Percentiles rank a stretch among this genome's conserved stretches.
Conservation (phyloP, 805 yeast species). For the Maudiozyma barnettii region DNA sequence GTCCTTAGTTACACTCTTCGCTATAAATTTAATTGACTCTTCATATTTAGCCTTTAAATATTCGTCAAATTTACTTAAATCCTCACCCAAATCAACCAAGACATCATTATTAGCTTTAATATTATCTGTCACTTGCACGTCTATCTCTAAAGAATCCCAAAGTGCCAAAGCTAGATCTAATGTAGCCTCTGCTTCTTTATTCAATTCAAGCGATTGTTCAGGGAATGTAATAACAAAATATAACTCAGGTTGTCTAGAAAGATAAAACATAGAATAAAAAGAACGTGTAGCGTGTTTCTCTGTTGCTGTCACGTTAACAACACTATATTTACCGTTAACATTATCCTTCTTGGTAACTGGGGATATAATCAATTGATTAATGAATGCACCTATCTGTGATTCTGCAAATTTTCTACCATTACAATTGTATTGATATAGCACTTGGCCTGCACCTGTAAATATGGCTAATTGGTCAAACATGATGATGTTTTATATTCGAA, state of each 20-base stretch:
- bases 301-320: slow-evolving; percentile 9
- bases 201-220: slow-evolving; percentile 35
- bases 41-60: slow-evolving; percentile 31
- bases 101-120: slow-evolving; percentile 25
- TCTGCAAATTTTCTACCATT: slow-evolving; percentile 24
- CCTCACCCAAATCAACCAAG: slow-evolving; percentile 24
- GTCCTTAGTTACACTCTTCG: neutral
- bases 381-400: slow-evolving; percentile 21
- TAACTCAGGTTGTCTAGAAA: slow-evolving; percentile 28
- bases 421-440: slow-evolving; percentile 22
- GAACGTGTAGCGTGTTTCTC: slow-evolving; percentile 6
- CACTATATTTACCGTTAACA: slow-evolving; percentile 10
- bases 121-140: slow-evolving; percentile 25
- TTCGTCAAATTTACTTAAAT: slow-evolving; percentile 31
- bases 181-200: slow-evolving; percentile 36
- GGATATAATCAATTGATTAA: slow-evolving; percentile 18
- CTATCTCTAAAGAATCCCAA: slow-evolving; percentile 29
- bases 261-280: slow-evolving; percentile 20
- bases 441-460: slow-evolving; percentile 25
- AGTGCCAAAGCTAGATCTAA: slow-evolving; percentile 29
- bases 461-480: slow-evolving; percentile 28
- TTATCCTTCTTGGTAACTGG: slow-evolving; percentile 19
- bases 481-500: too few species aligned
- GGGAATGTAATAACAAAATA: slow-evolving; percentile 35
- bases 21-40: slow-evolving; percentile 10